These are phyloP conservation scores for Fusarium caatingaense DNA, from an alignment of 2,329 filamentous ascomycete genomes.

Conservation along the genomic window DNA sequence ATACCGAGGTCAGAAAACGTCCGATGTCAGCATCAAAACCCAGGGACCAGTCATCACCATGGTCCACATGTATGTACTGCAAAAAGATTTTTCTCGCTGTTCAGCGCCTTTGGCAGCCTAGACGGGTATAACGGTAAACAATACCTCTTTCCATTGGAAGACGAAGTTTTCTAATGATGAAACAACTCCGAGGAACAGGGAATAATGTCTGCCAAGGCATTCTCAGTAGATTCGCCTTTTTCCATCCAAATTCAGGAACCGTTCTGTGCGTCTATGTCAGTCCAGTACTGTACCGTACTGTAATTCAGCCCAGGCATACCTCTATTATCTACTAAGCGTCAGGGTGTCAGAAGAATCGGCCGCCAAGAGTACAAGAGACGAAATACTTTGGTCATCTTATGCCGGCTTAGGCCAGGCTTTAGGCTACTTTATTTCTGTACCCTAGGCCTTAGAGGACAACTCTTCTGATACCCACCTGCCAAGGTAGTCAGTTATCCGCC, in stretches of 20 bases:
- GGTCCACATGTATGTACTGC: slow-evolving; percentile 1
- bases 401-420: too few relatives aligned
- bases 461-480: too few relatives aligned
- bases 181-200: not conserved
- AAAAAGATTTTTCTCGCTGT: slow-evolving; percentile 3
- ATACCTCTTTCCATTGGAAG: not conserved
- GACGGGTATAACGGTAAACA: not conserved
- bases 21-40: not conserved
- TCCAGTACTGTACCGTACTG: not conserved
- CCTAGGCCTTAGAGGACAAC: too few relatives aligned
- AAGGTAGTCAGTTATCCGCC: not conserved
- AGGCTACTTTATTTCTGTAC: too few relatives aligned
- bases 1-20: not conserved
- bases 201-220: not conserved
- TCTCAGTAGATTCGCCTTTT: not conserved
- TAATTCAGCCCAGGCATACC: not conserved
- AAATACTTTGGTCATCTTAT: too few relatives aligned
- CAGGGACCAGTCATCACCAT: not conserved
- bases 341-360: too few relatives aligned
- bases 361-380: too few relatives aligned
- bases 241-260: not conserved
- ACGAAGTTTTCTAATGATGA: not conserved
- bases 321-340: too few relatives aligned
- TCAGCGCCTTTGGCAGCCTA: not conserved
- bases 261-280: not conserved